phyloP scores from a whole-genome alignment of 805 yeast species.

The Lachancea fermentati region DNA sequence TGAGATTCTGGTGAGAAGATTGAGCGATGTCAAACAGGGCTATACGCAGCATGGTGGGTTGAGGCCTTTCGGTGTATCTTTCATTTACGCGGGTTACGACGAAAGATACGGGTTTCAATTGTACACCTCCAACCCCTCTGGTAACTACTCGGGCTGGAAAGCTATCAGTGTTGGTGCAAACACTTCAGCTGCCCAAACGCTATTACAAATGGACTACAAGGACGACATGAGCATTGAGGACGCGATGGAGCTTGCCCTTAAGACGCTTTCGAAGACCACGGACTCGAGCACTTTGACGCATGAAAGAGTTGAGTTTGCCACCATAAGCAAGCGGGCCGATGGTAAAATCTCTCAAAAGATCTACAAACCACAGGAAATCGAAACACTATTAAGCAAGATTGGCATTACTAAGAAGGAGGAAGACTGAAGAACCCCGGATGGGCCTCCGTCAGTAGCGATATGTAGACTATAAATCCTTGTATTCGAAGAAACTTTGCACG shows the following conservation, averaged over 20 bases:
- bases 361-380: conserved; percentile 77
- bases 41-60: conserved; percentile 98
- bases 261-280: conserved; percentile 89
- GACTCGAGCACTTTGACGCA: conserved; percentile 80
- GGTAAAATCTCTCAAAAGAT: conserved; percentile 61
- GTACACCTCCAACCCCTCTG: conserved; percentile 94
- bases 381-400: conserved; percentile 59
- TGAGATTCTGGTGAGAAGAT: conserved; percentile 77
- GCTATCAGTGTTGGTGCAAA: conserved; percentile 97
- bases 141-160: conserved; percentile 97
- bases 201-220: conserved; percentile 90
- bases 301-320: conserved; percentile 91
- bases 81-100: conserved; percentile 93
- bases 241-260: conserved; percentile 83
- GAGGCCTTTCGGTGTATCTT: conserved; percentile 97
- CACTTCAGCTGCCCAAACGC: conserved; percentile 91
- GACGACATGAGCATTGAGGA: conserved; percentile 67
- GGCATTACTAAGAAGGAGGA: conserved; percentile 62
- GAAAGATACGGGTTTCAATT: conserved; percentile 85
- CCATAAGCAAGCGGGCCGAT: conserved; percentile 46
- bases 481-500: background rate
- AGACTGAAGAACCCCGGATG: background rate
- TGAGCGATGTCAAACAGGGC: conserved; percentile 94
- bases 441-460: conserved; percentile 1
- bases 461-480: conserved; percentile 1